Evolutionary conservation across 176 grass and related monocot species (phyloP).

Genomic region (Ananas comosus): DNA sequence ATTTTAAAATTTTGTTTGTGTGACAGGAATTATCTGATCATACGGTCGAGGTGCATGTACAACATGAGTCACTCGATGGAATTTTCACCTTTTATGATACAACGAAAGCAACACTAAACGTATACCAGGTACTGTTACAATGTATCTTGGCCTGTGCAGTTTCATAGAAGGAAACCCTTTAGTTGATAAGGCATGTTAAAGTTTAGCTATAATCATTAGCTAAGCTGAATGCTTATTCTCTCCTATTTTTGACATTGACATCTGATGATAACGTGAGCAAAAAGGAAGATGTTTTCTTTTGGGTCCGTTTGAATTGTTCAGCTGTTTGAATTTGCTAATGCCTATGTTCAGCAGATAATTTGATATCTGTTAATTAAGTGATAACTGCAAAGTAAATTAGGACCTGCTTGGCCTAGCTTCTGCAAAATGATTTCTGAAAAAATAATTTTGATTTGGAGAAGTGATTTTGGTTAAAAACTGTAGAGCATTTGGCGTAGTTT

Average conservation of each 20-base stretch:
- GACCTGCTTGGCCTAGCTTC: too few relatives aligned
- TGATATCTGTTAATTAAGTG: neutral
- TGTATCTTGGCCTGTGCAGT: neutral
- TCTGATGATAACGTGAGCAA: neutral
- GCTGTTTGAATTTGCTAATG: too few relatives aligned
- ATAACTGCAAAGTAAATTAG: too few relatives aligned
- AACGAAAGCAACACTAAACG: constrained; percentile 58
- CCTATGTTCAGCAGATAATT: neutral
- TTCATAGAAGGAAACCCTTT: neutral
- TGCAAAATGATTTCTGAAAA: too few relatives aligned
- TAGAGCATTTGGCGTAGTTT: too few relatives aligned
- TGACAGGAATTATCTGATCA: constrained; percentile 79
- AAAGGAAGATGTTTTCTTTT: neutral
- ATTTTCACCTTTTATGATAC: constrained; percentile 94
- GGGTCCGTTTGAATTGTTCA: too few relatives aligned
- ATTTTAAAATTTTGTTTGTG: constrained; percentile 8
- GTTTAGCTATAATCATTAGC: too few relatives aligned
- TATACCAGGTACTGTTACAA: constrained; percentile 61
- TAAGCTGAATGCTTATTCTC: too few relatives aligned
- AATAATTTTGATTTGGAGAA: too few relatives aligned
- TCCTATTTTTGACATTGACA: too few relatives aligned
- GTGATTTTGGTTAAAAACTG: too few relatives aligned
- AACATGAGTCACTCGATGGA: constrained; percentile 78
- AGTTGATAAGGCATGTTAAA: neutral
- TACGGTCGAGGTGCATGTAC: constrained; percentile 71